Evolutionary conservation across 148 eudicot genomes (phyloP), one percentile per base, ranked within the genome.

Genomic region (Tetragonia tetragonoides): DNA sequence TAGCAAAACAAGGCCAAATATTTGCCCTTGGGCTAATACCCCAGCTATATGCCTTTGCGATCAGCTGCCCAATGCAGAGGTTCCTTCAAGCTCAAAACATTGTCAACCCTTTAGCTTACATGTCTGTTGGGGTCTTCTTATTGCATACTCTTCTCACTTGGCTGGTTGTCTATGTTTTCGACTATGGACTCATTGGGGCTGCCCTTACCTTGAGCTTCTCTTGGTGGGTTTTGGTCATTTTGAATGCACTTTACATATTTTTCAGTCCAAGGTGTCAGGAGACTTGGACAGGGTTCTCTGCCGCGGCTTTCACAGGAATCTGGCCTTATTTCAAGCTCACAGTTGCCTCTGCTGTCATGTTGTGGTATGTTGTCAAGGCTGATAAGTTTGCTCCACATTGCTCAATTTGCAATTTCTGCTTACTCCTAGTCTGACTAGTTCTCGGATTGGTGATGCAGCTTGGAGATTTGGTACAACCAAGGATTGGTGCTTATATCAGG

Each of bases 401-500:
- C 46, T 1, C 15, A 53, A 53, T 53, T 53, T 53, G 17, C 57
- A 53, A n/a, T 42, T 23, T 24, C 49, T 16, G 49, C 20, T 63
- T 75, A 23, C 7, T 10, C 41, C 51, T 77, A 40, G 39, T 82
- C 81, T 75, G 57, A 78, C 14, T 59, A 12, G 20, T 75, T 75
- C 24, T 56, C 10, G 42, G 12, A 46, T 65, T 1, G 42, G 72
- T 6, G 7, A 69, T 86, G 81, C 81, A 89, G 88, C 78, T 82
- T 89, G 83, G 92, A 89, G 73, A 82, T 89, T 64, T 89, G 90
- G 88, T 89, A 89, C 76, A 82, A 63, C 57, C 90, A 89, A 81
- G 92, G 92, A 67, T 80, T 89, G 51, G 92, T 89, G 70, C 88
- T 89, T 23, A 85, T 89, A 73, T 89, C 88, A 77, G 92, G 92